Percentiles rank a stretch among this genome's conserved stretches.
phyloP scores from a whole-genome alignment of 371 early-diverging fungal species.

The Mucor racemosus region DNA sequence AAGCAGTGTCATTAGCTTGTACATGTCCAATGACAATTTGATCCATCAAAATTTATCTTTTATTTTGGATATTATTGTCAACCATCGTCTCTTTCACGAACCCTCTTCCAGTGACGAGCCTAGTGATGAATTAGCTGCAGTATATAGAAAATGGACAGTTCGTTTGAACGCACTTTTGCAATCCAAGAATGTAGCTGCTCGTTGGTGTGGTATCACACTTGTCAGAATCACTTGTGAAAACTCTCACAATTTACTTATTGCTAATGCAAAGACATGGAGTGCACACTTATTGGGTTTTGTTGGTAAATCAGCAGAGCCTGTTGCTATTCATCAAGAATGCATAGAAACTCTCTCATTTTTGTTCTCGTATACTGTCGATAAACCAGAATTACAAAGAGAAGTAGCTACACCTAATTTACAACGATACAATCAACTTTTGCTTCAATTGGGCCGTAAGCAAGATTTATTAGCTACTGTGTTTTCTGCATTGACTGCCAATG shows the following conservation, averaged over 20 bases:
- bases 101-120: conserved; percentile 9
- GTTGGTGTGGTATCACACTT: conserved; percentile 61
- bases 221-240: conserved; percentile 59
- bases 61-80: conserved; percentile 51
- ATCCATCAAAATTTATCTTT: conserved; percentile 44
- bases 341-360: conserved; percentile 53
- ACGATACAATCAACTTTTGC: conserved; percentile 53
- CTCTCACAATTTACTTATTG: conserved; percentile 44
- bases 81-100: conserved; percentile 49
- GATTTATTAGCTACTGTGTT: conserved; percentile 57
- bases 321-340: conserved; percentile 41
- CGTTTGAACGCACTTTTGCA: conserved; percentile 62
- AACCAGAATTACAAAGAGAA: conserved; percentile 65
- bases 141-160: conserved; percentile 59
- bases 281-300: conserved; percentile 42
- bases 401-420: conserved; percentile 58
- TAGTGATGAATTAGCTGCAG: conserved; percentile 26
- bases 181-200: conserved; percentile 56
- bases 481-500: conserved; percentile 51
- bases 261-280: conserved; percentile 51
- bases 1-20: conserved; percentile 25
- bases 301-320: conserved; percentile 55
- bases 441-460: conserved; percentile 49
- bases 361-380: conserved; percentile 54
- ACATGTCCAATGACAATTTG: conserved; percentile 31